These are phyloP conservation scores for Yamagishiella unicocca DNA, from an alignment of 139 green algal genomes.

Conservation along the genomic window DNA sequence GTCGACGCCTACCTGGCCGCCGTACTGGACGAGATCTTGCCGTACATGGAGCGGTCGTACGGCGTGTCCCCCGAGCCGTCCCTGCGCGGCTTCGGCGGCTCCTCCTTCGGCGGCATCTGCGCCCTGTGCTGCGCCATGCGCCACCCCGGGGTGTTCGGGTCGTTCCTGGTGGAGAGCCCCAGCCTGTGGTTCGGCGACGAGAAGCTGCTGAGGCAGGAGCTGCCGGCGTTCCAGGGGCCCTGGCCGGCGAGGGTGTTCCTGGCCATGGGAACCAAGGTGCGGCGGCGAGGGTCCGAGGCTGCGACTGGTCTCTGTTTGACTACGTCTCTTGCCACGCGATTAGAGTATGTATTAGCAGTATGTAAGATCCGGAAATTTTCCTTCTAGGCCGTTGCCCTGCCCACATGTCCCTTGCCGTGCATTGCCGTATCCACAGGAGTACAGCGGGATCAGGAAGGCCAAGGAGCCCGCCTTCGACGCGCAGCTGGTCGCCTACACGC, in stretches of 20 bases:
- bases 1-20: slow-evolving; percentile 53
- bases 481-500: slow-evolving; percentile 34
- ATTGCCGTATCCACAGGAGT: not conserved
- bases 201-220: slow-evolving; percentile 46
- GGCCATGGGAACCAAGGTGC: slow-evolving; percentile 53
- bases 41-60: slow-evolving; percentile 53
- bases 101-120: slow-evolving; percentile 71
- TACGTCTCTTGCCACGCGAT: too few species aligned
- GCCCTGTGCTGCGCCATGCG: slow-evolving; percentile 45
- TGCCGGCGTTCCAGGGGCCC: slow-evolving; percentile 34
- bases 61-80: slow-evolving; percentile 23
- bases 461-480: slow-evolving; percentile 29
- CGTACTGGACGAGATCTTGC: slow-evolving; percentile 50
- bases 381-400: not conserved
- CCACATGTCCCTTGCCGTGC: not conserved
- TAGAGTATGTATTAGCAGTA: not conserved
- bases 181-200: slow-evolving; percentile 65
- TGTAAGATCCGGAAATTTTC: not conserved
- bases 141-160: slow-evolving; percentile 53
- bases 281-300: not conserved
- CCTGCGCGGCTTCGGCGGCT: slow-evolving; percentile 60
- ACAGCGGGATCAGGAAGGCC: slow-evolving; percentile 16
- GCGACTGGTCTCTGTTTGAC: too few species aligned
- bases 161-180: slow-evolving; percentile 65
- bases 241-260: slow-evolving; percentile 61